Base-by-base conservation (phyloP, 331 rosid genomes). In the Acacia pycnantha region DNA sequence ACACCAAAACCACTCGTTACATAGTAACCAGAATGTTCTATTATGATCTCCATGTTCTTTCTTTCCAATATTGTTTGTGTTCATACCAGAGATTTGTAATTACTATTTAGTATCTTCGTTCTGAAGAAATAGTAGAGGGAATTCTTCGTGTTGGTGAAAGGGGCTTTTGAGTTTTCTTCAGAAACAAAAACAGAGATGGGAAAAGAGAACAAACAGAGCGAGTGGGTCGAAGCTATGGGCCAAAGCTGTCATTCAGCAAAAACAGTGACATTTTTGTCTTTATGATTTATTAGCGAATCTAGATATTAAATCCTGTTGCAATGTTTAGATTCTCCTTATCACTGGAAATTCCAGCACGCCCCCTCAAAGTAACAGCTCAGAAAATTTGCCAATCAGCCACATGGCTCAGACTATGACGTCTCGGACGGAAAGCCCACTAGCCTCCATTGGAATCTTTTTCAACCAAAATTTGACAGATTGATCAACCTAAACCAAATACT, bases 351-450 rank as follows among this genome's bases (percentile, higher is more conserved):
- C 65, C 66, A 74, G 71, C 51, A 40, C 3, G 47, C 51, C 65
- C 58, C 58, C 46, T 10, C 5, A 59, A 76, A 40, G 71, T 62
- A 74, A 76, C 64, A 70, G 73, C 73, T 54, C 65, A 73, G 8
- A 74, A 82, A 64, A 70, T 83, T 41, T 77, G 76, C 41, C 82
- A 86, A 88, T 80, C 77, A 72, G 54, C 74, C 86, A 82, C 84
- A 15, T 82, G 82, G 76, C 79, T 26, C 6, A 64, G 89, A 87
- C 44, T 71, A 77, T 50, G 89, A 87, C 88, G 64, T 77, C 48
- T 82, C 54, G 73, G 81, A 84, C 56, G 47, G 81, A 73, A 82
- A 84, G 61, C 81, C 86, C 79, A 83, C 84, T 82, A 68, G 61
- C 73, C 82, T 70, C 74, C 73, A 75, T 2, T 40, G 37, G 73